Base-by-base conservation (phyloP, 140 eudicot species). In the Oenanthe javanica region DNA sequence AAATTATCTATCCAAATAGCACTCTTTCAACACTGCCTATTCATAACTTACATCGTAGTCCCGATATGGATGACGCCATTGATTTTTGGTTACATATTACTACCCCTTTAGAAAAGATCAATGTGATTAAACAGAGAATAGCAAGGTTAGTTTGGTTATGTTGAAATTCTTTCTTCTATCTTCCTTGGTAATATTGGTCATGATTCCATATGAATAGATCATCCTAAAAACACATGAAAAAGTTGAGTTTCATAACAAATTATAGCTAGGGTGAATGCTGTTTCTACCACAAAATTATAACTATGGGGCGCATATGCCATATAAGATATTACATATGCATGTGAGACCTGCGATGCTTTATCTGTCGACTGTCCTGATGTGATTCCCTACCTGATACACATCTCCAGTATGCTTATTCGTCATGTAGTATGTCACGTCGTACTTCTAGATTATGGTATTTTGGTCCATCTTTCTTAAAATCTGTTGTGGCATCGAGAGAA, bases 21-120 rank as follows among this genome's bases (percentile, higher is more conserved):
- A 66, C 45, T 27, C 73, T 66, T 27, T 66, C 73, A 27, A 66
- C 73, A 27, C 4, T 66, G 2, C 73, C 73, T 13, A 66, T 66
- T 66, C 73, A 66, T 66, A 66, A 66, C 73, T 66, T 66, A 66
- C 31, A 66, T 66, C 73, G 73, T 31, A 66, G 73, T 66, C 73
- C 73, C 1, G 73, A 66, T 66, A 66, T 66, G 73, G 73, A 66
- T 4, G 73, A 66, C 0, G 19, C 73, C 45, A 66, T 66, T 14
- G 73, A 66, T 66, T 66, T 66, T 31, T 66, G 6, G 6, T 66
- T 66, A 4, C 73, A 31, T 66, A 66, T 66, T 31, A 9, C 73
- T 66, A 66, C 73, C 5, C 73, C 73, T 27, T 0, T 9, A 66
- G 73, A 66, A 66, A 66, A 66, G 73, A 31, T 66, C 73, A 66